phyloP scores from a whole-genome alignment of 257 asterid species.

The Lantana camara region DNA sequence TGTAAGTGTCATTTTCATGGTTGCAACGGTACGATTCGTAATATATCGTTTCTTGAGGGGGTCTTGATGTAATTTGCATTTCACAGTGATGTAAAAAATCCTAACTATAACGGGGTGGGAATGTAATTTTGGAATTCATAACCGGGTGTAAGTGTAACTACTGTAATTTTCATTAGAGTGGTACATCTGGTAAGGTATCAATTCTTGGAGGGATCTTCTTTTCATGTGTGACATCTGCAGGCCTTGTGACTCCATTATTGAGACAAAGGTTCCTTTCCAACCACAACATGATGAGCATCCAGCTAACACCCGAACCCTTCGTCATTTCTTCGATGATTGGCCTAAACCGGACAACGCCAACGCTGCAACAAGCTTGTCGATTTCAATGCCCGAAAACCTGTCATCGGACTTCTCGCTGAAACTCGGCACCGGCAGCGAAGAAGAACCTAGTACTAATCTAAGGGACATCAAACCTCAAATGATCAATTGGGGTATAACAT shows the following conservation, averaged over 20 bases:
- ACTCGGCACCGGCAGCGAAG: slow-evolving; percentile 63
- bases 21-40: too few species aligned
- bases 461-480: slow-evolving; percentile 36
- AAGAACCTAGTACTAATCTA: slow-evolving; percentile 27
- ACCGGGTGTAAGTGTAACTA: too few species aligned
- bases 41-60: too few species aligned
- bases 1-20: too few species aligned
- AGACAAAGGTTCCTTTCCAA: slow-evolving; percentile 36
- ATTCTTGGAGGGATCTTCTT: neutral
- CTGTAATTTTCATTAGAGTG: too few species aligned
- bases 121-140: too few species aligned
- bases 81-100: too few species aligned
- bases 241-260: slow-evolving; percentile 43
- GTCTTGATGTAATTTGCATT: too few species aligned
- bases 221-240: slow-evolving; percentile 38
- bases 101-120: too few species aligned
- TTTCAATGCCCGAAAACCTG: slow-evolving; percentile 56
- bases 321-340: slow-evolving; percentile 89
- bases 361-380: slow-evolving; percentile 53
- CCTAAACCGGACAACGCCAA: slow-evolving; percentile 45
- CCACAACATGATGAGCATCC: slow-evolving; percentile 34
- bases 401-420: slow-evolving; percentile 71
- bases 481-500: slow-evolving; percentile 38
- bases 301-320: slow-evolving; percentile 44
- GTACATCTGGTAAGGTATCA: too few species aligned